A percentile compares a stretch with the other conserved stretches of the same genome.
phyloP scores from a whole-genome alignment of 257 asterid genomes.

The Echium plantagineum region DNA sequence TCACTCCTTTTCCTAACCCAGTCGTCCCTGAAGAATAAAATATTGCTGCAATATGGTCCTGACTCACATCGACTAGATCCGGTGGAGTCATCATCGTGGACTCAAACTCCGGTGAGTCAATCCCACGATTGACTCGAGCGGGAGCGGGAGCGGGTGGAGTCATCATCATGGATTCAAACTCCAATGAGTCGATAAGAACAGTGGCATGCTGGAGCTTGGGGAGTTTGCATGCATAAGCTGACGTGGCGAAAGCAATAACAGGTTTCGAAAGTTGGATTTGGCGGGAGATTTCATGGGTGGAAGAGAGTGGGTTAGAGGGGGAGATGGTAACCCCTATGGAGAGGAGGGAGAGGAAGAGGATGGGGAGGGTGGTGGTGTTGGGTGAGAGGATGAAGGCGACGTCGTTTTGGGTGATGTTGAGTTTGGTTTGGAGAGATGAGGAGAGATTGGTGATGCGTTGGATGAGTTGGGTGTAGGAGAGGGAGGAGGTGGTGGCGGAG shows the following conservation, averaged over 20 bases:
- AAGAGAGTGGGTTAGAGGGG: slow-evolving; percentile 33
- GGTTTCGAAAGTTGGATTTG: slow-evolving; percentile 28
- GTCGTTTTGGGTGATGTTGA: slow-evolving; percentile 23
- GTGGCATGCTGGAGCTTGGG: slow-evolving; percentile 12
- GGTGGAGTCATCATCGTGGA: slow-evolving; percentile 15
- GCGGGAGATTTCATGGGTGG: slow-evolving; percentile 24
- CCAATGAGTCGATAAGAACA: slow-evolving; percentile 28
- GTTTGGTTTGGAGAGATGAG: slow-evolving; percentile 15
- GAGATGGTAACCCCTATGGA: slow-evolving; percentile 29
- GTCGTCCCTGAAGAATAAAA: slow-evolving; percentile 63
- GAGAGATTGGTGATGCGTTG: slow-evolving; percentile 17
- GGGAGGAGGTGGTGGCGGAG: slow-evolving; percentile 20
- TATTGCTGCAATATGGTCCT: slow-evolving; percentile 44
- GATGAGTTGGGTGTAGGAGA: slow-evolving; percentile 25
- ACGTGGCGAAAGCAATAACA: slow-evolving; percentile 31
- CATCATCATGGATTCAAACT: slow-evolving; percentile 30
- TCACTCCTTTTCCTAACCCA: slow-evolving; percentile 49
- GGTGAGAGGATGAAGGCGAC: slow-evolving; percentile 32
- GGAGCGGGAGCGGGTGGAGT: not conserved
- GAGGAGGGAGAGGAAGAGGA: slow-evolving; percentile 39
- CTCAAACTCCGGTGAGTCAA: slow-evolving; percentile 37
- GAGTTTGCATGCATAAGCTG: slow-evolving; percentile 23
- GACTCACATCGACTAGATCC: slow-evolving; percentile 2
- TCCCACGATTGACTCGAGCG: not conserved
- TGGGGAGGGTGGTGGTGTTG: slow-evolving; percentile 22